Evolutionary conservation across 169 alveolate genomes (phyloP), one percentile per base, ranked within the genome.

Genomic region (Perkinsus olseni): DNA sequence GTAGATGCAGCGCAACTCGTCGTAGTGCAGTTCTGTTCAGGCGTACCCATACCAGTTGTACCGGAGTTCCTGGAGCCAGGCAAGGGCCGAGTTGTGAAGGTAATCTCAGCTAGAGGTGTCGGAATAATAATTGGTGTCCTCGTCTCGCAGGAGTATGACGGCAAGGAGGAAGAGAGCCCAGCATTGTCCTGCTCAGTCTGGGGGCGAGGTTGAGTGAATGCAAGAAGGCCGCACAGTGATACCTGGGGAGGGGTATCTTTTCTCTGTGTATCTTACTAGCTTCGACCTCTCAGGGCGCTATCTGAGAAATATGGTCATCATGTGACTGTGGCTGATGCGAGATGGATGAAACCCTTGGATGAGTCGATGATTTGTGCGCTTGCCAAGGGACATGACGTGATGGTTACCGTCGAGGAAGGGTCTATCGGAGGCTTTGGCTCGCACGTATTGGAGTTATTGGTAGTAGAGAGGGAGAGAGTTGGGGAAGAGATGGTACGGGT

Each of bases 321-420:
- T n/a, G 95, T 93, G 0, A 93, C 95, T 38, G 95, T 96, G 45
- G 96, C 95, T 8, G 97, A 96, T 45, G 95, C 95, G 92, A 51
- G 97, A n/a, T 96, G 95, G 91, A 38, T 96, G 90, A 91, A 93
- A 39, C 97, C 97, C 10, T 38, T 96, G 38, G 97, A 96, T 74
- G 38, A 74, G 74, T n/a, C 31, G 13, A 74, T 94, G 92, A 91
- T 96, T 8, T 92, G 48, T 48, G 17, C 62, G 21, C 93, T 96
- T 11, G 93, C 94, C 0, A 74, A 50, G 62, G 37, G 38, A 0
- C 96, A 95, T 50, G 95, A 94, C 37, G 48, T 62, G 24, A 36
- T 96, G 28, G 38, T 96, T 38, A 93, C 96, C 17, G 95, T 94
- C 17, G 97, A 96, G 91, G 96, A 96, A 24, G 97, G 97, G 45